Evolutionary conservation across 2,329 filamentous ascomycete genomes (phyloP).

Genomic region (Calonectria pseudoreteaudii): DNA sequence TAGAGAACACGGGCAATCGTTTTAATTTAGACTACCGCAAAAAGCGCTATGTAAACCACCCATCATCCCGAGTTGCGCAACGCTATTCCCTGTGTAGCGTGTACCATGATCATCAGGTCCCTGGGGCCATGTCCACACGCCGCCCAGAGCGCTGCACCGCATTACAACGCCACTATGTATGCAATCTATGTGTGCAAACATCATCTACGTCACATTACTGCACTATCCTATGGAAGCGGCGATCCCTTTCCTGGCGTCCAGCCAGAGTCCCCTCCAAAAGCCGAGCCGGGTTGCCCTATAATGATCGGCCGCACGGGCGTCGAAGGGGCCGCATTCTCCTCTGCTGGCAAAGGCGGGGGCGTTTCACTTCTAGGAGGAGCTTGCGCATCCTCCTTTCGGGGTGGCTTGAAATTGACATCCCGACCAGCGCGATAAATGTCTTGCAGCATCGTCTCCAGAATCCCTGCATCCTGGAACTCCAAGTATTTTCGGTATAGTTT

Average conservation of each 20-base stretch:
- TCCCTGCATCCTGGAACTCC: conserved; percentile 88
- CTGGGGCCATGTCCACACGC: neutral
- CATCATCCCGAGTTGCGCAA: neutral
- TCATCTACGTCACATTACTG: neutral
- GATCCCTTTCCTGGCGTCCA: conserved; percentile 62
- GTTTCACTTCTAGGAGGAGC: conserved; percentile 64
- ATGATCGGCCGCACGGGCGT: conserved; percentile 58
- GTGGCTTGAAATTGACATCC: conserved; percentile 64
- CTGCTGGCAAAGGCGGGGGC: conserved; percentile 62
- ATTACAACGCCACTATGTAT: neutral
- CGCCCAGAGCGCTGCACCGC: neutral
- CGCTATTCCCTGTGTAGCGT: neutral
- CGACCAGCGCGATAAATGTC: conserved; percentile 78
- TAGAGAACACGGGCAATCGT: neutral
- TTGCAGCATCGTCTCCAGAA: conserved; percentile 84
- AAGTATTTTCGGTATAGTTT: conserved; percentile 90
- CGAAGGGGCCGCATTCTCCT: conserved; percentile 53
- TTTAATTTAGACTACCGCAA: conserved; percentile 9
- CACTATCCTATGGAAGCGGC: conserved; percentile 44
- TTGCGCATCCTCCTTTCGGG: conserved; percentile 58
- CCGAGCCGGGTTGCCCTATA: conserved; percentile 48
- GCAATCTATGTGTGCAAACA: neutral
- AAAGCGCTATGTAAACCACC: conserved; percentile 6
- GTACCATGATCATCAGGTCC: neutral
- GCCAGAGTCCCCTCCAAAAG: conserved; percentile 52